Evolutionary conservation across 257 asterid genomes (phyloP).

Genomic region (Scutellaria galericulata): DNA sequence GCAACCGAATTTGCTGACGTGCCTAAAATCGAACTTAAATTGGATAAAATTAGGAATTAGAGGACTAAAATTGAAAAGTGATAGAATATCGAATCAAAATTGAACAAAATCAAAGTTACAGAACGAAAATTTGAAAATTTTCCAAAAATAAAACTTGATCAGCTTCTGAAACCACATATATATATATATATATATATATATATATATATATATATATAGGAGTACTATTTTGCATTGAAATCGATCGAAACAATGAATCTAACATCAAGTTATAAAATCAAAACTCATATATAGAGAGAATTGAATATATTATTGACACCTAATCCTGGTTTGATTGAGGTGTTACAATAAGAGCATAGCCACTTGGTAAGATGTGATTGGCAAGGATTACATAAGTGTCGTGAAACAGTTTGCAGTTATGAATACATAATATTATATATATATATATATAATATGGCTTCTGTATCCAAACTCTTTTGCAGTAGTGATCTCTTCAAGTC

Average conservation of each 20-base stretch:
- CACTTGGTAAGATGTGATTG: slow-evolving; percentile 19
- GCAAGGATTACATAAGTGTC: background rate
- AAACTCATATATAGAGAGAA: background rate
- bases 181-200: too few species aligned
- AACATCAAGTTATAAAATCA: background rate
- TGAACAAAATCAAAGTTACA: too few species aligned
- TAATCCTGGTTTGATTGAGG: slow-evolving; percentile 6
- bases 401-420: background rate
- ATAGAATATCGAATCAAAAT: too few species aligned
- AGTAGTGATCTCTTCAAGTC: slow-evolving; percentile 18
- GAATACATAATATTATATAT: background rate
- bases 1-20: too few species aligned
- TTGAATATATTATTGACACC: slow-evolving; percentile 5
- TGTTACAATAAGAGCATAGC: background rate
- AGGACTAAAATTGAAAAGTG: too few species aligned
- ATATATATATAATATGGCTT: background rate
- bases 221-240: background rate
- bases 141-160: too few species aligned
- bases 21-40: too few species aligned
- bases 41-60: too few species aligned
- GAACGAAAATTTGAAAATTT: too few species aligned
- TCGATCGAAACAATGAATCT: too few species aligned
- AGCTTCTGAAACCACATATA: too few species aligned
- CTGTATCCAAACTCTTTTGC: background rate
- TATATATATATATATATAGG: too few species aligned